Evolutionary conservation across 2,329 filamentous ascomycete genomes (phyloP).

Genomic region (Colletotrichum musicola): DNA sequence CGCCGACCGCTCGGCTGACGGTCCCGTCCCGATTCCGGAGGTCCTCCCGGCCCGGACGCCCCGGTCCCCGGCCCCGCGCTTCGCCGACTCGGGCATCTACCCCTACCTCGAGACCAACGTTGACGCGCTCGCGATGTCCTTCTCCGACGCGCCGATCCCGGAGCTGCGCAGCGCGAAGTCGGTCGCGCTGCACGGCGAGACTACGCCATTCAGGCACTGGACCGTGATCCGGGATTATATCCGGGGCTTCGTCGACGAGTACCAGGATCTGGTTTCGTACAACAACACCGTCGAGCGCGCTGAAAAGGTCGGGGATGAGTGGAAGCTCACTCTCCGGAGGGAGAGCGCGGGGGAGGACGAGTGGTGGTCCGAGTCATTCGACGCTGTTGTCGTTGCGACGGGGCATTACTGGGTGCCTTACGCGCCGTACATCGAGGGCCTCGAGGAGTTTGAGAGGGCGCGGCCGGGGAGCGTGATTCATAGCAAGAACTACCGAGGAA

Average conservation of each 20-base stretch:
- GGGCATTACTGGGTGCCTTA: conserved; percentile 73
- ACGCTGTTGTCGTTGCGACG: conserved; percentile 71
- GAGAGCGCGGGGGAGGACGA: conserved; percentile 56
- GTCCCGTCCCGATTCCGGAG: conserved; percentile 59
- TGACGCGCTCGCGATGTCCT: conserved; percentile 70
- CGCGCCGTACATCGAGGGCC: conserved; percentile 61
- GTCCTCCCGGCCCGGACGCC: conserved; percentile 60
- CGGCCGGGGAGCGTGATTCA: conserved; percentile 65
- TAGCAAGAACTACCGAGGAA: conserved; percentile 65
- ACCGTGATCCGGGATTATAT: conserved; percentile 68
- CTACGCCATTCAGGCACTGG: conserved; percentile 74
- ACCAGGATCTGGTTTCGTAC: conserved; percentile 65
- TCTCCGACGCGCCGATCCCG: conserved; percentile 68
- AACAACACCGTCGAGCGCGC: conserved; percentile 72
- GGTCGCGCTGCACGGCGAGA: conserved; percentile 60
- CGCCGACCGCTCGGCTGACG: conserved; percentile 63
- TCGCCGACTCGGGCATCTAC: conserved; percentile 71
- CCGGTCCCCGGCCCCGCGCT: conserved; percentile 57
- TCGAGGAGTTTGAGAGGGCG: conserved; percentile 59
- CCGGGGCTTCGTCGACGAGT: conserved; percentile 62
- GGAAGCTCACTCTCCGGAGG: conserved; percentile 65
- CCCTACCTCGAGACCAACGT: conserved; percentile 76
- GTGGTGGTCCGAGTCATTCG: conserved; percentile 74
- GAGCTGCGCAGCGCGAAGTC: conserved; percentile 47
- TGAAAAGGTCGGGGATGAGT: conserved; percentile 63